Evolutionary conservation across 345 rosid species (phyloP).

Genomic region (Ricinus communis): DNA sequence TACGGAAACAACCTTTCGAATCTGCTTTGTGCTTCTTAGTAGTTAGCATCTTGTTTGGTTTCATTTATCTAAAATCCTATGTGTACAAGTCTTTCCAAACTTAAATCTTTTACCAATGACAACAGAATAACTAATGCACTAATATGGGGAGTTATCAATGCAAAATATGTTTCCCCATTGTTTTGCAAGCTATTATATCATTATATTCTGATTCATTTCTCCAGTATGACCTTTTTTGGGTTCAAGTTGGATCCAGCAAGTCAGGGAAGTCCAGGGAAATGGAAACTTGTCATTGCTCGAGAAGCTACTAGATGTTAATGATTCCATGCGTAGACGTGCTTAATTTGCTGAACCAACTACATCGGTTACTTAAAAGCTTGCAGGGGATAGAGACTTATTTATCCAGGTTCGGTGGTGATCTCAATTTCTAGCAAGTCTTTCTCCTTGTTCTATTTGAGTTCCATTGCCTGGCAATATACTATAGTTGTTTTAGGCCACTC

Average conservation of each 20-base stretch:
- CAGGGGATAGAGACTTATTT: conserved; percentile 92
- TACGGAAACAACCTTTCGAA: no score
- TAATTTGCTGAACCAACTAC: conserved; percentile 75
- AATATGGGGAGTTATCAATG: conserved; percentile 1
- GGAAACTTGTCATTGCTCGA: conserved; percentile 91
- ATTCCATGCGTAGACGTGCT: conserved; percentile 97
- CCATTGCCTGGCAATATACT: neutral
- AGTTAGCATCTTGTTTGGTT: no score
- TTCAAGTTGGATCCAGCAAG: conserved; percentile 76
- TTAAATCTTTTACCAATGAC: no score
- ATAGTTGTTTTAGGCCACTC: neutral
- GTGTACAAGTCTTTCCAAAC: no score
- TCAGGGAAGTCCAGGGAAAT: conserved; percentile 98
- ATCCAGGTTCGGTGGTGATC: conserved; percentile 60
- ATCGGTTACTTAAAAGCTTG: conserved; percentile 91
- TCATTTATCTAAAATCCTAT: no score
- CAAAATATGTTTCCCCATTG: no score
- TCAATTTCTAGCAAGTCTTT: neutral
- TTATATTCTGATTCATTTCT: no score
- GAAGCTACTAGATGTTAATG: conserved; percentile 84
- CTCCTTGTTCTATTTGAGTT: neutral
- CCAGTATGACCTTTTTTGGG: no score
- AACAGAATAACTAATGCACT: no score
- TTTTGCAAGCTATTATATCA: no score
- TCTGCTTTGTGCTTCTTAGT: no score